Evolutionary conservation across 176 grass and related monocot species (phyloP), one percentile per base, ranked within the genome.

Genomic region (Chloris gayana): DNA sequence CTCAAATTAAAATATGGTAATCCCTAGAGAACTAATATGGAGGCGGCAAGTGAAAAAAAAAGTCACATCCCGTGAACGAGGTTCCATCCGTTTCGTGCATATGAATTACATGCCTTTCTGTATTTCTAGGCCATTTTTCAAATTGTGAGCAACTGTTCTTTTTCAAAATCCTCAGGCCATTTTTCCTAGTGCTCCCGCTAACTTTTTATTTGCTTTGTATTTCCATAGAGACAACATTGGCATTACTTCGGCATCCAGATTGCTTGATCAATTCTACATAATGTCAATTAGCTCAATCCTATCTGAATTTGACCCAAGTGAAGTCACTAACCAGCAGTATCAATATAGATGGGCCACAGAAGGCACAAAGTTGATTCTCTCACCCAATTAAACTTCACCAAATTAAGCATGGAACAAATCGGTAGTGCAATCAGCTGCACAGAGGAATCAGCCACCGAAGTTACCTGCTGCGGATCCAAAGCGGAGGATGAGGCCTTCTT

Each of bases 211-310:
- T 50, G 1, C 70, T 44, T n/a, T 15, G 27, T 84, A 53, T 83
- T 87, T 32, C 35, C 93, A 9, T 79, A 99, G 97, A 99, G 80
- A 99, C 97, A 77, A 88, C 88, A 58, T 88, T 99, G 79, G 88
- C 97, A 88, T 87, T 99, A 76, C 93, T 99, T 80, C 84, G 97
- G 8, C 93, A 95, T 95, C 96, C 97, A 22, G 97, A 99, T 88
- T 99, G 97, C 2, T 59, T 51, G 22, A 59, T 31, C 6, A 39
- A n/a, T n/a, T n/a, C n/a, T n/a, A n/a, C n/a, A n/a, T n/a, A n/a
- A 13, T 12, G 41, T 0, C 41, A 73, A 67, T 61, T 5, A 67
- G 21, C n/a, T 73, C 9, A 11, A 31, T 30, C 47, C 10, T 22
- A 24, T 26, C 47, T 59, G 65, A 69, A 73, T 60, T 74, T 73